Evolutionary conservation across 2,329 filamentous ascomycete genomes (phyloP).

Genomic region (Keithomyces neogunnii): DNA sequence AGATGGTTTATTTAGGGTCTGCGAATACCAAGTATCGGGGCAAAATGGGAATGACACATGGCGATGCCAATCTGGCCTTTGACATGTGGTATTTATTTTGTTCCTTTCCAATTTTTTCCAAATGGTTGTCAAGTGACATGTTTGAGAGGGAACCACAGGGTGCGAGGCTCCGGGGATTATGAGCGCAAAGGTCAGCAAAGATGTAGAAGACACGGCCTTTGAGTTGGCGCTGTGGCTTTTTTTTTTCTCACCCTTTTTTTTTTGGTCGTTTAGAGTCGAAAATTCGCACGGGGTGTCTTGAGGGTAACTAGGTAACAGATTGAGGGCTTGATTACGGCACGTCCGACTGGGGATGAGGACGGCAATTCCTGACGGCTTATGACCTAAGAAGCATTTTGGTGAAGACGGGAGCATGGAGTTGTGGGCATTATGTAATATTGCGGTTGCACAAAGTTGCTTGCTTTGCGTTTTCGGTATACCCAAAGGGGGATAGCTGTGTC

Average conservation of each 20-base stretch:
- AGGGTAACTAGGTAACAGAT: background rate
- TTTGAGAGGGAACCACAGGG: no score
- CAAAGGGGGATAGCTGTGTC: background rate
- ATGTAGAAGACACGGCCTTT: background rate
- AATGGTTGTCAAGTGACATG: no score
- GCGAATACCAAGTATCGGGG: no score
- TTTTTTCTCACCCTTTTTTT: background rate
- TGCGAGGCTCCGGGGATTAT: background rate
- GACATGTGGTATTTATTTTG: no score
- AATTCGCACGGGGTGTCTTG: background rate
- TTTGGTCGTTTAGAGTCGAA: background rate
- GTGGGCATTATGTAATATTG: background rate
- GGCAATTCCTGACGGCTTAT: background rate
- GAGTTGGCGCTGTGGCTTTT: background rate
- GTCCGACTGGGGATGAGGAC: background rate
- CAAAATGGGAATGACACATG: no score
- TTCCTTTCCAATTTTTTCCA: no score
- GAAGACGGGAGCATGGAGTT: slow-evolving; percentile 1
- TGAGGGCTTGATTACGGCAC: background rate
- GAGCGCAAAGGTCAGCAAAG: background rate
- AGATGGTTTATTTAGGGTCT: no score
- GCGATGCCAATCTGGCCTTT: no score
- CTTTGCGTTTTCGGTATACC: slow-evolving; percentile 1
- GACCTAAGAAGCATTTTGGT: background rate
- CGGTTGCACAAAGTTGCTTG: background rate